Conservation (phyloP, 208 protist genomes). For the Wallacemonas sp. region DNA sequence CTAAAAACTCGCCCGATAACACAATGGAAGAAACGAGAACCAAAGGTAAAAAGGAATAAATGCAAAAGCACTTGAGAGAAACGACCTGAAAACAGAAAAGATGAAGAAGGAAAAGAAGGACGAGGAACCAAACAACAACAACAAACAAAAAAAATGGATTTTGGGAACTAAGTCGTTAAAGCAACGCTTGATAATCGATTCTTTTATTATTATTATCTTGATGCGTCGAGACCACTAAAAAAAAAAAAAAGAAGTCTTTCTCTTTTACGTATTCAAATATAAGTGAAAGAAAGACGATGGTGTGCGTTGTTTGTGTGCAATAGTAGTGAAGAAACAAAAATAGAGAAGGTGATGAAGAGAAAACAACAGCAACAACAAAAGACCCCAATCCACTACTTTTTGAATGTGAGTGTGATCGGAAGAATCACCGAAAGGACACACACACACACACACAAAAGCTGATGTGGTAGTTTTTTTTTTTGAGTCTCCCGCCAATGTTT, state of each 20-base stretch:
- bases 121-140: not conserved
- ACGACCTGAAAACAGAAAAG: constrained; percentile 3
- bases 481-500: too few relatives aligned
- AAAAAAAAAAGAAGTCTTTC: too few relatives aligned
- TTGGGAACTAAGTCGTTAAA: too few relatives aligned
- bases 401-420: too few relatives aligned
- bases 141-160: not conserved
- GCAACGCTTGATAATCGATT: not conserved
- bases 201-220: not conserved
- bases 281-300: too few relatives aligned
- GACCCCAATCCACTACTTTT: too few relatives aligned
- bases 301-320: too few relatives aligned
- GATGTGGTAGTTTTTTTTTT: too few relatives aligned
- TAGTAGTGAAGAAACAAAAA: not conserved
- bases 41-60: constrained; percentile 6
- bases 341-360: not conserved
- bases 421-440: too few relatives aligned
- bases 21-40: not conserved
- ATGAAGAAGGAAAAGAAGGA: constrained; percentile 5
- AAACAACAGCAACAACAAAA: not conserved
- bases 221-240: not conserved
- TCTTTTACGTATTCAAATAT: too few relatives aligned
- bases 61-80: not conserved
- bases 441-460: too few relatives aligned
- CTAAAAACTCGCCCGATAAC: too few relatives aligned